phyloP scores from a whole-genome alignment of 768 basidiomycete genomes.

The Coprinopsis sp. region DNA sequence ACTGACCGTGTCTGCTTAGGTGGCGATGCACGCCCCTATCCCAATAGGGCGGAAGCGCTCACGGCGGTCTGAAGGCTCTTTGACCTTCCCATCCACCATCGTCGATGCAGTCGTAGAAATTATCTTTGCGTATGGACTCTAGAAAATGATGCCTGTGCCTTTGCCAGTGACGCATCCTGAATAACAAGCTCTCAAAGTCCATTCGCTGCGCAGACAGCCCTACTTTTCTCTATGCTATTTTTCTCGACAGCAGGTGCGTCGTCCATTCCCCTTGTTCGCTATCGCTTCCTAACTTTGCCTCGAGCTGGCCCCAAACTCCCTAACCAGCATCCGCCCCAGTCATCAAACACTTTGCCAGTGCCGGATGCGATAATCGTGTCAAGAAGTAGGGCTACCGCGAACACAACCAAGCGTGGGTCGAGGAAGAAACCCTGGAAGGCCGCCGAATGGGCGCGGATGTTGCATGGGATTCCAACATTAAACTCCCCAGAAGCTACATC shows the following conservation, averaged over 20 bases:
- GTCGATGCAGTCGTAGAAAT: slow-evolving; percentile 42
- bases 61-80: slow-evolving; percentile 79
- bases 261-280: slow-evolving; percentile 79
- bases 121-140: slow-evolving; percentile 96
- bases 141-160: slow-evolving; percentile 64
- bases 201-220: slow-evolving; percentile 92
- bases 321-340: slow-evolving; percentile 38
- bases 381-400: slow-evolving; percentile 91
- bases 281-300: slow-evolving; percentile 61
- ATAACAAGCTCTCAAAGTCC: slow-evolving; percentile 78
- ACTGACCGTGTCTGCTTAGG: slow-evolving; percentile 98
- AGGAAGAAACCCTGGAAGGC: slow-evolving; percentile 86
- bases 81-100: not conserved
- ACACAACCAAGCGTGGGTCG: slow-evolving; percentile 82
- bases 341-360: slow-evolving; percentile 90
- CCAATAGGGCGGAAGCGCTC: slow-evolving; percentile 91
- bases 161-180: not conserved
- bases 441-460: slow-evolving; percentile 98
- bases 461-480: slow-evolving; percentile 98
- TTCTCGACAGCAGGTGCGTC: slow-evolving; percentile 98
- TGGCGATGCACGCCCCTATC: slow-evolving; percentile 97
- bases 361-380: slow-evolving; percentile 94
- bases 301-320: slow-evolving; percentile 43
- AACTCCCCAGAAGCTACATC: slow-evolving; percentile 89
- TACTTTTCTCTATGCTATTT: slow-evolving; percentile 92